Evolutionary conservation across 257 asterid genomes (phyloP).

Genomic region (Verbena officinalis): DNA sequence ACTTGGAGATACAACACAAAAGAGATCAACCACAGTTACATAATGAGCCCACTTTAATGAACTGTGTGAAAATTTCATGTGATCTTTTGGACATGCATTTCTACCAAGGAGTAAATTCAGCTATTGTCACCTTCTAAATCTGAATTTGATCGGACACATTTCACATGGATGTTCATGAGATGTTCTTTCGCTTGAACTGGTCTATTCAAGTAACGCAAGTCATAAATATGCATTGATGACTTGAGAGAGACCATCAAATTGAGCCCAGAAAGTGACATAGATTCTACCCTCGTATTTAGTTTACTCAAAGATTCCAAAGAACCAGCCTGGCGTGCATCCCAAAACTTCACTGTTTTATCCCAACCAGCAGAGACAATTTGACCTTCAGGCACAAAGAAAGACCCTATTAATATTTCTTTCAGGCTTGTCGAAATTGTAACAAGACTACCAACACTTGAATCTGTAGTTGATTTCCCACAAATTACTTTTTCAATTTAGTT

Average conservation of each 20-base stretch:
- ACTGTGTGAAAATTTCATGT: constrained; percentile 1
- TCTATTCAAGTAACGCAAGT: constrained; percentile 58
- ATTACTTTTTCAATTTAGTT: neutral
- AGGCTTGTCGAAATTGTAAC: constrained; percentile 5
- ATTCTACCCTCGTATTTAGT: constrained; percentile 56
- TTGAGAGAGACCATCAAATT: constrained; percentile 68
- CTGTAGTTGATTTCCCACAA: constrained; percentile 9
- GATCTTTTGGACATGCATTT: constrained; percentile 13
- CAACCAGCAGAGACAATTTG: constrained; percentile 69
- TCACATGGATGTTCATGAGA: constrained; percentile 46
- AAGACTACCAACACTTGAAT: constrained; percentile 2
- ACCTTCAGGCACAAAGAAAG: constrained; percentile 43
- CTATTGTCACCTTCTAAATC: constrained; percentile 63
- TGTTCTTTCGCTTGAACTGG: constrained; percentile 48
- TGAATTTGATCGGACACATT: constrained; percentile 74
- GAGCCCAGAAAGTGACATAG: constrained; percentile 68
- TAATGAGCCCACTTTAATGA: neutral
- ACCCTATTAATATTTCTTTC: constrained; percentile 4
- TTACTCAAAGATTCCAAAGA: constrained; percentile 52
- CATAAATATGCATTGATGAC: constrained; percentile 63
- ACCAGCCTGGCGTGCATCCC: constrained; percentile 70
- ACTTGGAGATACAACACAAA: constrained; percentile 24
- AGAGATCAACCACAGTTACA: constrained; percentile 2
- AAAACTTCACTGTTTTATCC: constrained; percentile 76
- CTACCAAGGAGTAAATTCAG: constrained; percentile 20